Percentiles rank a stretch among this genome's conserved stretches.
Conservation (phyloP, 1,139 yeast genomes). For the Blastobotrys illinoisensis region DNA sequence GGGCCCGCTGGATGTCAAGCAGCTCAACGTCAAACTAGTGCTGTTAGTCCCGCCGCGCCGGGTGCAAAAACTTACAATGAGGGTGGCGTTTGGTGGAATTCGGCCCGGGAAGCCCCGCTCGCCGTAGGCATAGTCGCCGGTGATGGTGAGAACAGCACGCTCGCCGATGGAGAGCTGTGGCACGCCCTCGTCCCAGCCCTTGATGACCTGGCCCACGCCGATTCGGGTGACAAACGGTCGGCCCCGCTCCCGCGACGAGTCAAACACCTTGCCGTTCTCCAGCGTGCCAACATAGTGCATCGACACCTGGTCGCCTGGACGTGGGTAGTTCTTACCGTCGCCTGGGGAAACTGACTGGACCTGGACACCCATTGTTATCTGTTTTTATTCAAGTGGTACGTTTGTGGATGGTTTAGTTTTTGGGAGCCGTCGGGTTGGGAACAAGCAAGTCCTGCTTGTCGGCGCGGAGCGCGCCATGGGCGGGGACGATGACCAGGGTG, state of each 20-base stretch:
- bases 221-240: conserved; percentile 88
- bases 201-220: conserved; percentile 94
- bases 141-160: conserved; percentile 84
- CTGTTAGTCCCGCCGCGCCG: conserved; percentile 3
- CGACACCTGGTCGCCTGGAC: conserved; percentile 70
- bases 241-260: conserved; percentile 90
- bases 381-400: background rate
- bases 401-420: background rate
- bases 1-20: conserved; percentile 47
- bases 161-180: conserved; percentile 90
- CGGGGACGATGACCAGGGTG: conserved; percentile 51
- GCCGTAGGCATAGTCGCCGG: conserved; percentile 92
- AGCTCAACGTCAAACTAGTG: conserved; percentile 76
- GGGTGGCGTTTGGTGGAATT: conserved; percentile 93
- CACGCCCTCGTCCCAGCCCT: conserved; percentile 94
- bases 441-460: conserved; percentile 22
- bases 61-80: conserved; percentile 39
- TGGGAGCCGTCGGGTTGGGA: conserved; percentile 3
- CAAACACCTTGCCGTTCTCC: conserved; percentile 91
- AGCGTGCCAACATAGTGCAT: conserved; percentile 95
- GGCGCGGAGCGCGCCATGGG: conserved; percentile 32
- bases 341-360: conserved; percentile 42
- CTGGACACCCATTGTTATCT: conserved; percentile 36
- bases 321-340: conserved; percentile 83
- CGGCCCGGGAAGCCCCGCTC: conserved; percentile 91